These are phyloP conservation scores for Zalaria sp. DNA, from an alignment of 2,329 filamentous ascomycete species.

Conservation along the genomic window DNA sequence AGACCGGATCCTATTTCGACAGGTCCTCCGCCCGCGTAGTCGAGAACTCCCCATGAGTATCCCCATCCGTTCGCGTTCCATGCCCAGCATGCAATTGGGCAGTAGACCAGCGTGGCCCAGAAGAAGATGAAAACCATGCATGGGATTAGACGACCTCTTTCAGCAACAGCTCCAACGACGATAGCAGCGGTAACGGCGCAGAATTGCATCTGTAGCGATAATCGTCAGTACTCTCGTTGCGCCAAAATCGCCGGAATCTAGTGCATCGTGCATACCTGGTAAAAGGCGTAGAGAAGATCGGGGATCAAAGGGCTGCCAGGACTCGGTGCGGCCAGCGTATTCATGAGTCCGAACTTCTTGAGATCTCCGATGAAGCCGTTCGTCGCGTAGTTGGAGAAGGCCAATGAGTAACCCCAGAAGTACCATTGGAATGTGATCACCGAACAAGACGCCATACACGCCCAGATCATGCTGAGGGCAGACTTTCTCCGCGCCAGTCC, in stretches of 20 bases:
- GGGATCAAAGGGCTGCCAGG: slow-evolving; percentile 80
- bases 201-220: slow-evolving; percentile 70
- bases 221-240: not conserved
- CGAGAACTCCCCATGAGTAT: slow-evolving; percentile 78
- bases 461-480: slow-evolving; percentile 92
- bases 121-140: slow-evolving; percentile 91
- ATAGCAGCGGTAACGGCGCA: slow-evolving; percentile 86
- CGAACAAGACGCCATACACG: slow-evolving; percentile 84
- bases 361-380: slow-evolving; percentile 90
- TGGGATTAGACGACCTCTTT: slow-evolving; percentile 83
- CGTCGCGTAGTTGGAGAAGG: slow-evolving; percentile 67
- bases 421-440: slow-evolving; percentile 98
- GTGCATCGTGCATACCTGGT: slow-evolving; percentile 47
- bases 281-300: slow-evolving; percentile 84
- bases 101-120: slow-evolving; percentile 97
- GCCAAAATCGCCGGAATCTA: not conserved
- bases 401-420: slow-evolving; percentile 96
- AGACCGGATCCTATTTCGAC: slow-evolving; percentile 94
- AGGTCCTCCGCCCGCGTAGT: slow-evolving; percentile 91
- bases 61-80: slow-evolving; percentile 95
- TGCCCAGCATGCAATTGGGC: slow-evolving; percentile 88
- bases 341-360: slow-evolving; percentile 75
- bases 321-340: slow-evolving; percentile 70
- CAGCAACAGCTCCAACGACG: slow-evolving; percentile 79
- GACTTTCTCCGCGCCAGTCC: slow-evolving; percentile 96